phyloP scores from a whole-genome alignment of 345 rosid genomes.

The Corchorus olitorius region DNA sequence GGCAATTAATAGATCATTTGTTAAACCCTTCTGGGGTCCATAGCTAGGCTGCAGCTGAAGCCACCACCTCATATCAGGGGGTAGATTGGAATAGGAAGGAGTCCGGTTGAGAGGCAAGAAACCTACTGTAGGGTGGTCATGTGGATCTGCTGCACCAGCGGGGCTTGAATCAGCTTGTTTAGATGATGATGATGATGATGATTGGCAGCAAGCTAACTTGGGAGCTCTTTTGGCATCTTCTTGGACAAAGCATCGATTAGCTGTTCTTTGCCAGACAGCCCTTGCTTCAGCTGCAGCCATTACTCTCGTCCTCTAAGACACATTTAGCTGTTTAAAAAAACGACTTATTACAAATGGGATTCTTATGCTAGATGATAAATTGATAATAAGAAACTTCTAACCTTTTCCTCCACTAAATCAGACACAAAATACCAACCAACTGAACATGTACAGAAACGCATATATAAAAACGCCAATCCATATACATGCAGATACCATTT shows the following conservation, averaged over 20 bases:
- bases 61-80: constrained; percentile 71
- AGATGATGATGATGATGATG: constrained; percentile 56
- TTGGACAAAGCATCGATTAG: constrained; percentile 93
- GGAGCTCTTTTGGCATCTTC: constrained; percentile 99
- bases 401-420: neutral
- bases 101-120: constrained; percentile 58
- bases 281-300: constrained; percentile 97
- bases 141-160: constrained; percentile 39
- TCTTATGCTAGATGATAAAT: neutral
- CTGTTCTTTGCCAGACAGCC: constrained; percentile 88
- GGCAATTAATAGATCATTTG: constrained; percentile 46
- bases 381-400: neutral
- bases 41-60: constrained; percentile 62
- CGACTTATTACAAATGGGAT: neutral
- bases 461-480: neutral
- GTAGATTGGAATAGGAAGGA: constrained; percentile 48
- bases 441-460: neutral
- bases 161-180: constrained; percentile 56
- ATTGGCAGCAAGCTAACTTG: constrained; percentile 84
- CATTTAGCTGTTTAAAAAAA: constrained; percentile 37
- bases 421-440: neutral
- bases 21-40: constrained; percentile 58
- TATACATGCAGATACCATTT: neutral
- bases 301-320: constrained; percentile 32
- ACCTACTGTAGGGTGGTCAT: constrained; percentile 46